Base-by-base conservation (phyloP, 805 yeast species). In the Maudiozyma barnettii region DNA sequence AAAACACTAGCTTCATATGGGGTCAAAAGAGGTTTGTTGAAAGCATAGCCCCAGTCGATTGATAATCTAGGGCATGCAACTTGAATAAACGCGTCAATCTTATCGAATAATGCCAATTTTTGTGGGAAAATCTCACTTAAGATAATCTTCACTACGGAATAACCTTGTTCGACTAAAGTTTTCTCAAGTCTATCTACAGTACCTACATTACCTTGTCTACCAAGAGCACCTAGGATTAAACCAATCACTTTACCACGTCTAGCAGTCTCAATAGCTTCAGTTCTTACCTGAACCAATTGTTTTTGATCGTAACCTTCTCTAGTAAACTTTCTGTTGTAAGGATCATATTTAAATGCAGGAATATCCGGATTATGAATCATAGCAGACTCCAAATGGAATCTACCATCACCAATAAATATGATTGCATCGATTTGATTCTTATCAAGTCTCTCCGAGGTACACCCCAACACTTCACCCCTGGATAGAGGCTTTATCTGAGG, bases 41-140 rank as follows among this genome's bases (percentile, higher is more conserved):
- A 93, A 0, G 99, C 99, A 64, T 93, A 93, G 0, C 99, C 99
- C 99, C 99, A 93, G 64, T 93, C 99, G 39, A 93, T 91, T 1
- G 96, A 87, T 41, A 93, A 69, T 58, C 99, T 73, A 0, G 99
- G 99, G 63, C 99, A 93, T 0, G 99, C 99, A 2, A 93, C 95
- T 66, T 93, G 99, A 13, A 93, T 85, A 73, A 93, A 93, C 1
- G 90, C 95, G 65, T 93, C 99, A 16, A 91, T 78, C 58, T 87
- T 93, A 57, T 87, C 90, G 66, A 93, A 93, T 82, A 85, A 83
- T 10, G 96, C 82, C 35, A 93, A 70, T 57, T 93, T 93, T 45
- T 80, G 84, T 0, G 99, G 99, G 66, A 93, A 90, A 18, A 93
- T 88, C 64, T 93, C 99, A 47, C 95, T 84, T 14, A 93, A 65